Evolutionary conservation across 495 filamentous ascomycete genomes (phyloP).

Genomic region (Barbatosphaeria neglecta): DNA sequence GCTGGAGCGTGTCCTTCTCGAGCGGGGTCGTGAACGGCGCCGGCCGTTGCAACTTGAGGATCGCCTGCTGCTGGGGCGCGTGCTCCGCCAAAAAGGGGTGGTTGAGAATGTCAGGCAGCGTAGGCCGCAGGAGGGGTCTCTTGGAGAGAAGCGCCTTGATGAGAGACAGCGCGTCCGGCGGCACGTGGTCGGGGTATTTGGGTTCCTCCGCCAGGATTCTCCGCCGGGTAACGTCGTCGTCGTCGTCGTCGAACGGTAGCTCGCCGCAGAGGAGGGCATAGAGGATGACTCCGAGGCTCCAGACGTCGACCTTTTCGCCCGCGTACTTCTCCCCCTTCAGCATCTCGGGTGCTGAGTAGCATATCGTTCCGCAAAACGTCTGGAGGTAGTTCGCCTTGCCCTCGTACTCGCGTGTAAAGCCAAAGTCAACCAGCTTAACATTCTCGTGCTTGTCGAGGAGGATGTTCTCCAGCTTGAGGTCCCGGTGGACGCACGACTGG

Average conservation of each 20-base stretch:
- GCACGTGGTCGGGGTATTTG: conserved; percentile 67
- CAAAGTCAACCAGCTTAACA: conserved; percentile 98
- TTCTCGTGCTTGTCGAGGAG: conserved; percentile 94
- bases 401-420: conserved; percentile 95
- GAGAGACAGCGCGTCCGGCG: conserved; percentile 63
- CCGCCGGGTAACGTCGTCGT: conserved; percentile 71
- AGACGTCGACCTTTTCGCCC: conserved; percentile 94
- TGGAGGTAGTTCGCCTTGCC: conserved; percentile 90
- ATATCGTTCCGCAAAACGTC: conserved; percentile 95
- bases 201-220: conserved; percentile 80
- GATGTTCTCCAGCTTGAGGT: conserved; percentile 95
- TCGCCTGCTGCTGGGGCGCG: conserved; percentile 80
- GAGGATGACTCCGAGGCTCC: conserved; percentile 93
- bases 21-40: conserved; percentile 77
- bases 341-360: conserved; percentile 97
- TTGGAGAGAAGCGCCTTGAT: conserved; percentile 74
- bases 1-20: conserved; percentile 81
- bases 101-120: conserved; percentile 74
- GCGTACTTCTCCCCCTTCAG: conserved; percentile 96
- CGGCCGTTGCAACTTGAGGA: conserved; percentile 73
- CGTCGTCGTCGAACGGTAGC: conserved; percentile 91
- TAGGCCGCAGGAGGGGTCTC: conserved; percentile 71
- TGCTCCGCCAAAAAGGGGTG: conserved; percentile 85
- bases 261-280: conserved; percentile 88
- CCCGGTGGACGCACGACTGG: conserved; percentile 91